Evolutionary conservation across 331 rosid genomes (phyloP).

Genomic region (Quercus phellos): DNA sequence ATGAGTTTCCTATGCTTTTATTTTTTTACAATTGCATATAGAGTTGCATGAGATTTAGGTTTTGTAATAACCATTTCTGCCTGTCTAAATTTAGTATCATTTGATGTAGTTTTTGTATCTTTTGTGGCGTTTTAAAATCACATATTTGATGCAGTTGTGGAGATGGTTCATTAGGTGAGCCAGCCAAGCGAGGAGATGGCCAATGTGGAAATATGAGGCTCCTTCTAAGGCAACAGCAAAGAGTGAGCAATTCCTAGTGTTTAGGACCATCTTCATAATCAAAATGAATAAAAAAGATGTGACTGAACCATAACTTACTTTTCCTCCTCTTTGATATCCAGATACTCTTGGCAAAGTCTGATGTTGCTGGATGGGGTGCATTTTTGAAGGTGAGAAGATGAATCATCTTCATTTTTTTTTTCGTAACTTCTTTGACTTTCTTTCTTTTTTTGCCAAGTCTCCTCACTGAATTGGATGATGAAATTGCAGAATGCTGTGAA

Average conservation of each 20-base stretch:
- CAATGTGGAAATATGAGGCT: constrained; percentile 99
- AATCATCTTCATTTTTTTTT: not conserved
- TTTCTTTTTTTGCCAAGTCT: not conserved
- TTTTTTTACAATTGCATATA: not conserved
- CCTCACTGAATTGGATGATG: constrained; percentile 25
- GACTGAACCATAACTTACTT: constrained; percentile 6
- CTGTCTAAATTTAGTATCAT: not conserved
- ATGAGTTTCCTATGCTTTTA: not conserved
- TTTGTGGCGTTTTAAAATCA: not conserved
- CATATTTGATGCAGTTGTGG: constrained; percentile 63
- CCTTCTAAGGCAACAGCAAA: constrained; percentile 91
- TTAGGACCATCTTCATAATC: not conserved
- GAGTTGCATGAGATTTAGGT: not conserved
- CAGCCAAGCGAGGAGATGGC: constrained; percentile 75
- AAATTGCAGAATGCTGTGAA: constrained; percentile 82
- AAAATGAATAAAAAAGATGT: constrained; percentile 6
- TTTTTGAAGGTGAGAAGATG: constrained; percentile 69
- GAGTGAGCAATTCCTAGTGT: constrained; percentile 49
- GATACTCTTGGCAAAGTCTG: constrained; percentile 91
- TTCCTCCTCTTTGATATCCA: constrained; percentile 28
- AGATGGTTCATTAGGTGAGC: constrained; percentile 80
- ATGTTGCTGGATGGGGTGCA: constrained; percentile 99
- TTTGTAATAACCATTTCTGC: not conserved
- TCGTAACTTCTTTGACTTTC: not conserved
- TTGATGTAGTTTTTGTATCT: not conserved